A percentile compares a stretch with the other conserved stretches of the same genome.
phyloP scores from a whole-genome alignment of 768 basidiomycete genomes.

The Vishniacozyma victoriae region DNA sequence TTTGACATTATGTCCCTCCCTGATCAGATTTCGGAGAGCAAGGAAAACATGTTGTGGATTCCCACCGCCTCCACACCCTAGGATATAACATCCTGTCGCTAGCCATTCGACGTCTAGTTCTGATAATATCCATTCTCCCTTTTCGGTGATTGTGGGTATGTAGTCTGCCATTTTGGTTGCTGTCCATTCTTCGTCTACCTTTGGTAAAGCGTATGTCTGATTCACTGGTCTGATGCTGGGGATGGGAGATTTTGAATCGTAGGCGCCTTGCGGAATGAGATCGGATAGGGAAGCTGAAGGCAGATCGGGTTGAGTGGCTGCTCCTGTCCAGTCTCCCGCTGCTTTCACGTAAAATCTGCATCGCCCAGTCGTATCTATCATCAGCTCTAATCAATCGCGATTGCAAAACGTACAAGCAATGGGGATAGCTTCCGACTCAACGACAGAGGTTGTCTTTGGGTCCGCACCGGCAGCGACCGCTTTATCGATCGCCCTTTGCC shows the following conservation, averaged over 20 bases:
- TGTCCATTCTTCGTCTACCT: slow-evolving; percentile 2
- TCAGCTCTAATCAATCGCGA: neutral
- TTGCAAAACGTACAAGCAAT: slow-evolving; percentile 41
- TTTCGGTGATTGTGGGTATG: slow-evolving; percentile 46
- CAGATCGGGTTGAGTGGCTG: no score
- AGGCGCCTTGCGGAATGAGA: no score
- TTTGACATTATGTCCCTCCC: slow-evolving; percentile 52
- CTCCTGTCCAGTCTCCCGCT: slow-evolving; percentile 52
- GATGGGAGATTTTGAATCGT: no score
- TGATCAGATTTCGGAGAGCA: slow-evolving; percentile 53
- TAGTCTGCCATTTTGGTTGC: slow-evolving; percentile 47
- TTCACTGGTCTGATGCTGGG: slow-evolving; percentile 1
- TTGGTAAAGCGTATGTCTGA: neutral
- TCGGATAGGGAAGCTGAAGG: no score
- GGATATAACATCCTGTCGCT: slow-evolving; percentile 59
- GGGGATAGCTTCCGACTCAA: slow-evolving; percentile 58
- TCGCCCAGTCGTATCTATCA: slow-evolving; percentile 24
- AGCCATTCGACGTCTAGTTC: slow-evolving; percentile 57
- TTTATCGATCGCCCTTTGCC: slow-evolving; percentile 50
- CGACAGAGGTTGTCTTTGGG: slow-evolving; percentile 51
- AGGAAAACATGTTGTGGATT: slow-evolving; percentile 56
- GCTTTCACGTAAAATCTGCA: slow-evolving; percentile 58
- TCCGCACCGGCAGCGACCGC: slow-evolving; percentile 54
- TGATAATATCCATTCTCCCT: slow-evolving; percentile 51
- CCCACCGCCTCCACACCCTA: slow-evolving; percentile 63